Conservation (phyloP, 1,284 basidiomycete species). For the Baeospora myosura region DNA sequence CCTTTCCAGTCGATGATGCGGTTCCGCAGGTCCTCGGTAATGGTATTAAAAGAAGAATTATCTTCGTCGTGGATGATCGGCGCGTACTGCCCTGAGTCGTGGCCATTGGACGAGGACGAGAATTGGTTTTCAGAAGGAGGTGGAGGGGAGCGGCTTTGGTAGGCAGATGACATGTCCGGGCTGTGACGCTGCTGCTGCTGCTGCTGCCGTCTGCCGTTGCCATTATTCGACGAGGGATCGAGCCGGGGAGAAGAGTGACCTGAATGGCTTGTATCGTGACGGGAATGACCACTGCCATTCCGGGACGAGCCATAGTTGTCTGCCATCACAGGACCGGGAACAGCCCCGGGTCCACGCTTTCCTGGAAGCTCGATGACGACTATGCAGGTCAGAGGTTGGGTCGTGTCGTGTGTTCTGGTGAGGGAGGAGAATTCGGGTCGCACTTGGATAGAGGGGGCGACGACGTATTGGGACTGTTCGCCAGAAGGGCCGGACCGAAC, state of each 20-base stretch:
- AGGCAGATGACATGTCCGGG: too few relatives aligned
- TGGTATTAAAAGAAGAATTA: slow-evolving; percentile 55
- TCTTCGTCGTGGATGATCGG: slow-evolving; percentile 18
- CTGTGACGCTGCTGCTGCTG: too few relatives aligned
- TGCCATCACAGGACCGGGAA: slow-evolving; percentile 56
- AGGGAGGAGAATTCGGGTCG: slow-evolving; percentile 83
- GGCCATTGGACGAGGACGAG: slow-evolving; percentile 26
- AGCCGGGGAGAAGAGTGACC: slow-evolving; percentile 27
- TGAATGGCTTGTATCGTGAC: slow-evolving; percentile 28
- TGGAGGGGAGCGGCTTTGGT: too few relatives aligned
- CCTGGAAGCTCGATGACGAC: slow-evolving; percentile 84
- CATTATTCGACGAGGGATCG: too few relatives aligned
- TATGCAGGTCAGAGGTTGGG: slow-evolving; percentile 82
- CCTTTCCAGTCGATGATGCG: slow-evolving; percentile 94
- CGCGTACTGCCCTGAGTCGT: slow-evolving; percentile 21
- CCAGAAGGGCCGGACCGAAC: slow-evolving; percentile 40
- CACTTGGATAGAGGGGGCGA: slow-evolving; percentile 84
- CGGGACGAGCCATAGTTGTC: slow-evolving; percentile 27
- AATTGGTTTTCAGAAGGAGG: slow-evolving; percentile 24
- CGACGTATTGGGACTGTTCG: slow-evolving; percentile 59
- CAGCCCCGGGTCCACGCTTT: slow-evolving; percentile 48
- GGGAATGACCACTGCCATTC: slow-evolving; percentile 21
- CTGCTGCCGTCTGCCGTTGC: too few relatives aligned
- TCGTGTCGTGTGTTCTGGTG: slow-evolving; percentile 63
- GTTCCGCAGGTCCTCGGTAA: slow-evolving; percentile 81